These are phyloP conservation scores for Panaeolus papilionaceus DNA, from an alignment of 768 basidiomycete species.

Conservation along the genomic window DNA sequence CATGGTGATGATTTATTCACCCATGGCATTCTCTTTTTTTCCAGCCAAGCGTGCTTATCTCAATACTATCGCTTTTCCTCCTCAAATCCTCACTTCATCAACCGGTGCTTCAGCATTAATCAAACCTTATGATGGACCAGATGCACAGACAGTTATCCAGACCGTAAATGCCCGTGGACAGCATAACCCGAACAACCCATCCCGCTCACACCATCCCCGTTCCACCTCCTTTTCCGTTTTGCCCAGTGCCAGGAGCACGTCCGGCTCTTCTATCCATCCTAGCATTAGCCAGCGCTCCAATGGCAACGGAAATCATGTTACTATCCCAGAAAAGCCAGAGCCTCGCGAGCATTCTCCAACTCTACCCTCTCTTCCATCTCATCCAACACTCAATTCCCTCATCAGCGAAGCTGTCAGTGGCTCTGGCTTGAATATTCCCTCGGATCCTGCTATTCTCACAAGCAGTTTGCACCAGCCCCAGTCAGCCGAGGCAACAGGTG, in stretches of 20 bases:
- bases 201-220: slow-evolving; percentile 76
- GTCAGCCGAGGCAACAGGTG: slow-evolving; percentile 37
- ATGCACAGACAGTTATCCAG: slow-evolving; percentile 87
- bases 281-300: slow-evolving; percentile 42
- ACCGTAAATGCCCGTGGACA: slow-evolving; percentile 79
- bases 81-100: slow-evolving; percentile 66
- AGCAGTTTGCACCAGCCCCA: slow-evolving; percentile 52
- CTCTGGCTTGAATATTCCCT: slow-evolving; percentile 47
- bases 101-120: slow-evolving; percentile 66
- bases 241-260: slow-evolving; percentile 55
- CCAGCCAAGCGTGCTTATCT: slow-evolving; percentile 96
- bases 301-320: slow-evolving; percentile 44
- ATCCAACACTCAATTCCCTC: slow-evolving; percentile 85
- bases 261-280: slow-evolving; percentile 43
- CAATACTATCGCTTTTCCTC: slow-evolving; percentile 84
- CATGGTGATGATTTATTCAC: slow-evolving; percentile 15
- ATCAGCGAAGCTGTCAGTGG: slow-evolving; percentile 76
- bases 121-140: slow-evolving; percentile 92
- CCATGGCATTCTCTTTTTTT: slow-evolving; percentile 15
- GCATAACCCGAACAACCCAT: slow-evolving; percentile 62
- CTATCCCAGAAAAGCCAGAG: slow-evolving; percentile 57
- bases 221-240: slow-evolving; percentile 71
- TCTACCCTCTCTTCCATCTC: slow-evolving; percentile 78
- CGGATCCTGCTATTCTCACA: slow-evolving; percentile 75
- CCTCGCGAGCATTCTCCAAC: slow-evolving; percentile 83